A percentile compares a stretch with the other conserved stretches of the same genome.
Evolutionary conservation across 345 rosid species (phyloP).

Genomic region (Murraya paniculata): DNA sequence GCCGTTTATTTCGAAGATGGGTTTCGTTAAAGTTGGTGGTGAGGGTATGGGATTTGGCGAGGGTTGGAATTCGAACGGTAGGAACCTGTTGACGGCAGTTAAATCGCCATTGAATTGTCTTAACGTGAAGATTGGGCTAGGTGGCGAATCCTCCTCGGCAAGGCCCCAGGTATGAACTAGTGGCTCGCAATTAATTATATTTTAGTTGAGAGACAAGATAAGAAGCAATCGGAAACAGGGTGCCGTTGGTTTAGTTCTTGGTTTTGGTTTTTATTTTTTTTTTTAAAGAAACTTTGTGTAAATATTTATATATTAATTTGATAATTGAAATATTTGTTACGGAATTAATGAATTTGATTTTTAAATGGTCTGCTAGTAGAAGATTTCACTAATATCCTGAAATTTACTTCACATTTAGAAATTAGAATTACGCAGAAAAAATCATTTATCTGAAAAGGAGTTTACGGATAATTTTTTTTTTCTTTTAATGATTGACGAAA

Average conservation of each 20-base stretch:
- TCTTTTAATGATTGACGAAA: too few species aligned
- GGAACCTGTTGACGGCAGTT: constrained; percentile 13
- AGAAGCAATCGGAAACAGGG: background rate
- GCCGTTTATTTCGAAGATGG: constrained; percentile 22
- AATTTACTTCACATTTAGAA: too few species aligned
- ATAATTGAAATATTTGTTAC: background rate
- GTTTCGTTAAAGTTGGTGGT: constrained; percentile 15
- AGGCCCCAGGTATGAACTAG: constrained; percentile 1
- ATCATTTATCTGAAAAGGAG: too few species aligned
- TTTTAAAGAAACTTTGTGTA: background rate
- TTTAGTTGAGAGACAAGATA: background rate
- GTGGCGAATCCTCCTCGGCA: background rate
- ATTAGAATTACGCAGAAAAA: too few species aligned
- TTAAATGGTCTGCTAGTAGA: background rate
- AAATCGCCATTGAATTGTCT: constrained; percentile 25
- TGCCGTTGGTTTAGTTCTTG: background rate
- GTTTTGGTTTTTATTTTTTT: too few species aligned
- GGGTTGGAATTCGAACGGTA: constrained; percentile 1
- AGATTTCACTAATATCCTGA: too few species aligned
- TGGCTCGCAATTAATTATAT: background rate
- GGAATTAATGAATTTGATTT: background rate
- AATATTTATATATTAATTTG: background rate
- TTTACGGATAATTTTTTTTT: too few species aligned
- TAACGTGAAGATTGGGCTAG: background rate
- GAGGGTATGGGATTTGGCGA: constrained; percentile 2